Evolutionary conservation across 2,329 filamentous ascomycete genomes (phyloP), one percentile per base, ranked within the genome.

Genomic region (Cadophora gregata): DNA sequence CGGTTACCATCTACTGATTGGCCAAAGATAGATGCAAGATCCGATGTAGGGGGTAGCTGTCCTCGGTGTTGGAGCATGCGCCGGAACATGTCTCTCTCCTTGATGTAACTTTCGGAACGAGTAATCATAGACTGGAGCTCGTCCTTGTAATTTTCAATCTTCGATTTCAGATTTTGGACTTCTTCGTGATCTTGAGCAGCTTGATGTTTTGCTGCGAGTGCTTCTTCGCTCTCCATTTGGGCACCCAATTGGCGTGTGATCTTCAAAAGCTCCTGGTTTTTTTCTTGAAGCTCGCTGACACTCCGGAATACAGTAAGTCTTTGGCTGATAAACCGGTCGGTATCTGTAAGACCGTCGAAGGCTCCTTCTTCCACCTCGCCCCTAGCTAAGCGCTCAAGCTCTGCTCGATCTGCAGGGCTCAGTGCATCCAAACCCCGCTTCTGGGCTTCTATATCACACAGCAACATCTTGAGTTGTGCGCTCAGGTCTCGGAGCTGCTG

Each of bases 81-180:
- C 25, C 95, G 90, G 89, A 97, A 98, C 88, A 97, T 97, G 77
- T 99, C 95, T 69, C 96, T 90, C 80, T 99, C 96, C 74, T 93
- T 93, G 77, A 96, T 93, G 78, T 97, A 97, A 78, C 93, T 97
- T 81, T 97, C 93, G 70, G 93, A 92, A 65, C 94, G 92, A 33
- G 91, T 88, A 51, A 91, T 88, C 71, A 97, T 90, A 14, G 91
- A 91, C 72, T 90, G 88, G 62, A 97, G 88, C 77, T 97, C 93
- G 70, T 97, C 95, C 66, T 93, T 89, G 78, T 89, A 95, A 78
- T 91, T 88, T 71, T 90, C 85, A 27, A 96, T 85, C 71, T 93
- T 89, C 62, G 90, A 86, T 69, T 92, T 85, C 36, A 96, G 81
- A 55, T 85, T 86, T 72, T 90, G 87, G n/a, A 96, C 85, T 76